Conservation (phyloP, 192 early-diverging fungal genomes). For the Backusella australiensis region DNA sequence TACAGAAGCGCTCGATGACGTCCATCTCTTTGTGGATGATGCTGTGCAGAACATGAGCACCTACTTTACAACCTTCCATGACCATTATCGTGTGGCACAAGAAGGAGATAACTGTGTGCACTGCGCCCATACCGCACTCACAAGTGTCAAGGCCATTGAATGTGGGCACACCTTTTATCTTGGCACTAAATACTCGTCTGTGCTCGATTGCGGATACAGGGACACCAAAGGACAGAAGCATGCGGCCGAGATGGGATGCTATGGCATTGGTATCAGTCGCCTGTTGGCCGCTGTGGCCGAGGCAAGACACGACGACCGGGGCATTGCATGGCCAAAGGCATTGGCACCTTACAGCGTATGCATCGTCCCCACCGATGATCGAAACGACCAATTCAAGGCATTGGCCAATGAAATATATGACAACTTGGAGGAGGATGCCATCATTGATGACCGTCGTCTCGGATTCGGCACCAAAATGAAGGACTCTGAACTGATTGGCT, state of each 20-base stretch:
- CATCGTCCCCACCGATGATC: conserved; percentile 59
- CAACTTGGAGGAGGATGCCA: conserved; percentile 43
- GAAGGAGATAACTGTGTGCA: conserved; percentile 48
- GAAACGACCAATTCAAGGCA: conserved; percentile 24
- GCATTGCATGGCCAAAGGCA: conserved; percentile 76
- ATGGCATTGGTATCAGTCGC: conserved; percentile 85
- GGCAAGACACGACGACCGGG: conserved; percentile 57
- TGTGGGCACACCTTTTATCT: conserved; percentile 89
- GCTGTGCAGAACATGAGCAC: conserved; percentile 1
- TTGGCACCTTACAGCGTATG: conserved; percentile 77
- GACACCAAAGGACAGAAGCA: conserved; percentile 29
- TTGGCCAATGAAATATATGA: conserved; percentile 45
- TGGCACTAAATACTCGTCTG: conserved; percentile 82
- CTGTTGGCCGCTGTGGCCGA: conserved; percentile 81
- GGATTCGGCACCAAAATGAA: conserved; percentile 79
- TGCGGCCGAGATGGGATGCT: conserved; percentile 88
- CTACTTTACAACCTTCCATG: conserved; percentile 3
- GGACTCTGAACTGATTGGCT: conserved; percentile 80
- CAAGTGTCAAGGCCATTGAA: conserved; percentile 64
- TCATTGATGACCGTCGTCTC: conserved; percentile 70
- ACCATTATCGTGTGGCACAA: conserved; percentile 47
- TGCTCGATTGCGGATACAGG: conserved; percentile 59
- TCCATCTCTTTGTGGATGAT: conserved; percentile 27
- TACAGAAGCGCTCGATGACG: background rate
- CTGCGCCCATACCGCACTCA: conserved; percentile 30